Conservation (phyloP, 306 rosid genomes). For the Astragalus glycyphyllos region DNA sequence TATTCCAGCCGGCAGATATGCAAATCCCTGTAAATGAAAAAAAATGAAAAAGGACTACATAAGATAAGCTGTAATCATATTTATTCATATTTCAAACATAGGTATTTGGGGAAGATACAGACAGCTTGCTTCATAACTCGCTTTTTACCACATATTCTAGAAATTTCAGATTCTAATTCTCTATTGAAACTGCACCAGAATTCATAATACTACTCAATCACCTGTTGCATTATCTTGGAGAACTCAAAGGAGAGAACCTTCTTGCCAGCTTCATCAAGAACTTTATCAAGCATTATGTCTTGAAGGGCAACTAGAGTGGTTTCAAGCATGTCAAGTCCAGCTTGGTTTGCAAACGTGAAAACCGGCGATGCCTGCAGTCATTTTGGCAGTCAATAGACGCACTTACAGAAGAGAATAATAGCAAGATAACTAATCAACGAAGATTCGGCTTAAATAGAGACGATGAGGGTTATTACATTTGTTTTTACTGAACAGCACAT, state of each 20-base stretch:
- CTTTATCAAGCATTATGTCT: conserved; percentile 85
- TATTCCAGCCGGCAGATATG: conserved; percentile 77
- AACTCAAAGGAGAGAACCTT: conserved; percentile 35
- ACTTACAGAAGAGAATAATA: not conserved
- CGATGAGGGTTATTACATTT: conserved; percentile 50
- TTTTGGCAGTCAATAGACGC: not conserved
- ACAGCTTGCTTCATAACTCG: not conserved
- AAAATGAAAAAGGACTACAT: not conserved
- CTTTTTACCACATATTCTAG: not conserved
- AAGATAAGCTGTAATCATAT: conserved; percentile 2
- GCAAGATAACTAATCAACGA: not conserved
- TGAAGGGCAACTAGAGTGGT: conserved; percentile 86
- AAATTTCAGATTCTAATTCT: not conserved
- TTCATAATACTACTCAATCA: not conserved
- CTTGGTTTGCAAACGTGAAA: conserved; percentile 88
- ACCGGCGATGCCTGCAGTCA: conserved; percentile 74
- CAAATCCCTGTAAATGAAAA: conserved; percentile 61
- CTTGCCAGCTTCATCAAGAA: conserved; percentile 57
- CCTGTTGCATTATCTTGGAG: conserved; percentile 43
- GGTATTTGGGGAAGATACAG: not conserved
- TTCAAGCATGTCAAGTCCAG: conserved; percentile 89
- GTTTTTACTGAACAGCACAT: conserved; percentile 88
- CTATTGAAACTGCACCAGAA: not conserved
- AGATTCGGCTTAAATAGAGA: not conserved
- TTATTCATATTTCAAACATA: not conserved